These are phyloP conservation scores for Rhododendron mucronatum DNA, from an alignment of 148 eudicot genomes.

Conservation along the genomic window DNA sequence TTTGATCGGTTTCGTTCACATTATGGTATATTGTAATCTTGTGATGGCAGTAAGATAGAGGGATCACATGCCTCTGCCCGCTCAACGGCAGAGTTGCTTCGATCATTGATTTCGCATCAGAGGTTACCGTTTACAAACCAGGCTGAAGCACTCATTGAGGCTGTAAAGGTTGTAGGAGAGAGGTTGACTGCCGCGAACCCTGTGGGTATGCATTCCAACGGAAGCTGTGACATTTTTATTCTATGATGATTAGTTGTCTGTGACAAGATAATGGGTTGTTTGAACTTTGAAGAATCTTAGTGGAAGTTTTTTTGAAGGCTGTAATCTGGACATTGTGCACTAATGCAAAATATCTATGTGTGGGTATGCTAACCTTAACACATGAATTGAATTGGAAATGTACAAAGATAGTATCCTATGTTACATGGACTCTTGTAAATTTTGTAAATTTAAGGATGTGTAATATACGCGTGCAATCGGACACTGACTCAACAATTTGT, in stretches of 20 bases:
- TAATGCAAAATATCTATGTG: neutral
- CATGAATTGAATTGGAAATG: neutral
- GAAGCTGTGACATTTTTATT: neutral
- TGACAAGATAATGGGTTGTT: neutral
- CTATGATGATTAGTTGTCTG: neutral
- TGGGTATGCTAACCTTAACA: neutral
- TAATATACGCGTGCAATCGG: neutral
- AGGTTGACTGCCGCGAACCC: slow-evolving; percentile 78
- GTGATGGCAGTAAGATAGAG: slow-evolving; percentile 11
- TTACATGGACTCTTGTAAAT: neutral
- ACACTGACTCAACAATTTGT: neutral
- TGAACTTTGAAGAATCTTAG: neutral
- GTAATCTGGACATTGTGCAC: neutral
- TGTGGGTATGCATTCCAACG: slow-evolving; percentile 50
- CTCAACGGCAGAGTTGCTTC: slow-evolving; percentile 13
- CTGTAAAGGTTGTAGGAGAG: slow-evolving; percentile 69
- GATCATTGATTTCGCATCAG: slow-evolving; percentile 9
- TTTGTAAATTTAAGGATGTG: neutral
- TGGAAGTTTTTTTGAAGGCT: neutral
- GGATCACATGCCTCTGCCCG: slow-evolving; percentile 11
- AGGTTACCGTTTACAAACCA: slow-evolving; percentile 12
- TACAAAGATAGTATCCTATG: neutral
- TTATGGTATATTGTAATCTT: neutral
- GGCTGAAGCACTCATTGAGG: slow-evolving; percentile 72
- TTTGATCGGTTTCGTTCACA: neutral